phyloP scores from a whole-genome alignment of 2,329 filamentous ascomycete genomes.

The Fusarium protoensiforme region DNA sequence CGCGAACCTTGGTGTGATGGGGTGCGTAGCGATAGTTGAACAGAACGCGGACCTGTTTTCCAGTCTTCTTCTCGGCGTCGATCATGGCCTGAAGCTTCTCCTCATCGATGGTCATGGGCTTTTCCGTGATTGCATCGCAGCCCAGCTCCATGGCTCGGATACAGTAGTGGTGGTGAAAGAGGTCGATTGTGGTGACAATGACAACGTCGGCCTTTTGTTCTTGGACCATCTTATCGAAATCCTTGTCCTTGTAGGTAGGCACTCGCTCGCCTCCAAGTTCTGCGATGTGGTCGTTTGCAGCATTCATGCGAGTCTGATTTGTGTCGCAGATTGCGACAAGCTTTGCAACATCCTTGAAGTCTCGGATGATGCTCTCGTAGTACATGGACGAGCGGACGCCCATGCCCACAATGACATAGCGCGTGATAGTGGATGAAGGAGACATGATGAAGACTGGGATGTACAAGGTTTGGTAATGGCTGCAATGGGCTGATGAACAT shows the following conservation, averaged over 20 bases:
- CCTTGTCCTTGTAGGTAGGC: constrained; percentile 63
- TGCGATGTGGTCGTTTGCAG: constrained; percentile 62
- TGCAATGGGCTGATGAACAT: neutral
- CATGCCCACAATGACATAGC: constrained; percentile 67
- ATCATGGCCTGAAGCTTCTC: constrained; percentile 61
- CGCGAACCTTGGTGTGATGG: constrained; percentile 69
- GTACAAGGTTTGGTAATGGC: neutral
- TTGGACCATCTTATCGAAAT: constrained; percentile 68
- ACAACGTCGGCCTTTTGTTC: constrained; percentile 69
- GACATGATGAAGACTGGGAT: constrained; percentile 12
- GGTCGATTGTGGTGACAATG: constrained; percentile 72
- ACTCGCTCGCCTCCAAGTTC: constrained; percentile 59
- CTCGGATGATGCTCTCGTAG: constrained; percentile 66
- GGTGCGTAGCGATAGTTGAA: constrained; percentile 75
- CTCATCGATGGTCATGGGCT: constrained; percentile 73
- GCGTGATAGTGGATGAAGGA: constrained; percentile 44
- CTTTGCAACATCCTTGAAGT: constrained; percentile 59
- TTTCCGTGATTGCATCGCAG: constrained; percentile 70
- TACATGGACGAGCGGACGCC: constrained; percentile 69
- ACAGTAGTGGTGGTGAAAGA: constrained; percentile 70
- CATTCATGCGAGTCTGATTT: constrained; percentile 69
- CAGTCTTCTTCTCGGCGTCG: constrained; percentile 42
- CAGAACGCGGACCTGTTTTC: constrained; percentile 63
- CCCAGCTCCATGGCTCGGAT: constrained; percentile 68
- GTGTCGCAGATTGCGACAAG: constrained; percentile 70